Evolutionary conservation across 305 asterid species (phyloP).

Genomic region (Plantago rigida): DNA sequence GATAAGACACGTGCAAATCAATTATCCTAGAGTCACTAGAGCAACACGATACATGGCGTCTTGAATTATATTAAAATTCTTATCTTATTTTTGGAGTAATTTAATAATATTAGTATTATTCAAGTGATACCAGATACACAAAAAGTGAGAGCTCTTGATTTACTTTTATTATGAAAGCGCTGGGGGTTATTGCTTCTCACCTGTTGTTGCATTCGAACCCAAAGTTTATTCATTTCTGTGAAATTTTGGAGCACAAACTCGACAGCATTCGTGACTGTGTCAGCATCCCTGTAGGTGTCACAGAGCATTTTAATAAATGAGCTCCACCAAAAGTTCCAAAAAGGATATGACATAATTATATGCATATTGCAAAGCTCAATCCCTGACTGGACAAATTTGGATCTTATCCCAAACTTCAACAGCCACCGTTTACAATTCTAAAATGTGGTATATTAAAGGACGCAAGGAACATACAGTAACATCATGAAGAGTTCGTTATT

Average conservation of each 20-base stretch:
- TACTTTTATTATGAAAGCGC: conserved; percentile 30
- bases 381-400: conserved; percentile 9
- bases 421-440: conserved; percentile 4
- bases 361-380: conserved; percentile 6
- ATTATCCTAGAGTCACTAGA: conserved; percentile 30
- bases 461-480: conserved; percentile 9
- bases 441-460: conserved; percentile 12
- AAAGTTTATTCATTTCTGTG: conserved; percentile 98
- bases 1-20: conserved; percentile 36
- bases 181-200: conserved; percentile 41
- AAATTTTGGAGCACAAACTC: conserved; percentile 97
- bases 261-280: conserved; percentile 77
- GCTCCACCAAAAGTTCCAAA: conserved; percentile 14
- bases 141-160: neutral
- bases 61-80: conserved; percentile 9
- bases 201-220: conserved; percentile 99
- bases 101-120: too few species aligned
- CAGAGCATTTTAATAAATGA: conserved; percentile 23
- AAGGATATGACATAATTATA: conserved; percentile 12
- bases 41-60: conserved; percentile 34
- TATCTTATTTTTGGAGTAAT: too few species aligned
- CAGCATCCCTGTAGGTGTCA: conserved; percentile 63
- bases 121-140: too few species aligned
- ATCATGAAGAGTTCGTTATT: conserved; percentile 2
- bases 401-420: conserved; percentile 11